Evolutionary conservation across 129 eudicot species (phyloP).

Genomic region (Daucus carota): DNA sequence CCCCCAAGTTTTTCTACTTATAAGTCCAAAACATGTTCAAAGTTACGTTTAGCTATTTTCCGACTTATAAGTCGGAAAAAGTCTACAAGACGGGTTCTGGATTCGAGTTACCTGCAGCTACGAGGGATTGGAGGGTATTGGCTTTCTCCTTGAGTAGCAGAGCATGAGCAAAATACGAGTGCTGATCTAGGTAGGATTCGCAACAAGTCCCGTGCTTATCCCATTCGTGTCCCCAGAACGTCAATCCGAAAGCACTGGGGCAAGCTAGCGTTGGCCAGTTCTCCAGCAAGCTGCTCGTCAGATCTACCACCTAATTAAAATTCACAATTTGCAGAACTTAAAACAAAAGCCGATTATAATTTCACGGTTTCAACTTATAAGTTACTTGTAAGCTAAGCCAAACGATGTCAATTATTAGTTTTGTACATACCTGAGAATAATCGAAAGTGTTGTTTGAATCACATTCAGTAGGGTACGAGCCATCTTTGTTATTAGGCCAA

Average conservation of each 20-base stretch:
- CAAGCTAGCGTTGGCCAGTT: conserved; percentile 15
- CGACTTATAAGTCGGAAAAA: neutral
- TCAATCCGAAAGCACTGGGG: conserved; percentile 7
- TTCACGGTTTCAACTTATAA: too few relatives aligned
- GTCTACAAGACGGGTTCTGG: neutral
- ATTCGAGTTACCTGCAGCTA: neutral
- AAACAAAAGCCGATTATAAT: too few relatives aligned
- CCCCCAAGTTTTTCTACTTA: too few relatives aligned
- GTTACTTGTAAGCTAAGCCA: too few relatives aligned
- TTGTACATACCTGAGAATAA: neutral
- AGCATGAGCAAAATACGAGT: conserved; percentile 3
- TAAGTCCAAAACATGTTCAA: too few relatives aligned
- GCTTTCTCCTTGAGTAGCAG: conserved; percentile 6
- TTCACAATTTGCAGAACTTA: too few relatives aligned
- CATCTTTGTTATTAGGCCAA: conserved; percentile 75
- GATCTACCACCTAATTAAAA: conserved; percentile 10
- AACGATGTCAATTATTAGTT: too few relatives aligned
- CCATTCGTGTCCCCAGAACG: conserved; percentile 10
- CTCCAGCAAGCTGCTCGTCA: conserved; percentile 9
- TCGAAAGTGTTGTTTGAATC: conserved; percentile 49
- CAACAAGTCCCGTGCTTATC: conserved; percentile 11
- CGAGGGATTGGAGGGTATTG: conserved; percentile 7
- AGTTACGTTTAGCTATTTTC: neutral
- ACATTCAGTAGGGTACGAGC: conserved; percentile 67
- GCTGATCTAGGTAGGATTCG: neutral